A percentile compares a stretch with the other conserved stretches of the same genome.
Evolutionary conservation across 2,329 filamentous ascomycete genomes (phyloP).

Genomic region (Claviceps cyperi): DNA sequence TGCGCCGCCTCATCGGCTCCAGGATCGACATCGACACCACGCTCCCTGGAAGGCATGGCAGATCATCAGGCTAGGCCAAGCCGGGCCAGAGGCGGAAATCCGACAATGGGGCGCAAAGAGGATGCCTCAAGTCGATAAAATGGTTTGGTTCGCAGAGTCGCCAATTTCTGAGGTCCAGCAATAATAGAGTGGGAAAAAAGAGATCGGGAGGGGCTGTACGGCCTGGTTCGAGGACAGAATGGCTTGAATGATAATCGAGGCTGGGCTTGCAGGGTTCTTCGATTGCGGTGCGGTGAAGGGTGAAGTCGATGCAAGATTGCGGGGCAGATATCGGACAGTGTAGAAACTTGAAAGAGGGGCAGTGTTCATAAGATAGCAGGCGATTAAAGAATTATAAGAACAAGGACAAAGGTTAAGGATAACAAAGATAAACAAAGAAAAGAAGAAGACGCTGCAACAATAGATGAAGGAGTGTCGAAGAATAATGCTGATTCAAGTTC

Average conservation of each 20-base stretch:
- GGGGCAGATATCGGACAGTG: neutral
- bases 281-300: neutral
- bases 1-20: conserved; percentile 22
- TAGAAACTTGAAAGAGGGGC: neutral
- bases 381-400: neutral
- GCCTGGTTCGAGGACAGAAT: neutral
- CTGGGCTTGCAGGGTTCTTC: neutral
- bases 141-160: neutral
- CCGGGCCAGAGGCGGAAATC: neutral
- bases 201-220: no score
- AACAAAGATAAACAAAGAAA: neutral
- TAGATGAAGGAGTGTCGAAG: neutral
- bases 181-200: neutral
- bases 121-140: neutral
- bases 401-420: neutral
- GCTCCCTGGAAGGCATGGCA: conserved; percentile 27
- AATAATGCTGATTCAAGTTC: neutral
- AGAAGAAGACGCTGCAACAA: neutral
- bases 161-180: neutral
- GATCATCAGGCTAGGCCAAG: conserved; percentile 13
- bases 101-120: neutral
- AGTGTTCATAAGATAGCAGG: neutral
- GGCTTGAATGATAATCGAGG: conserved; percentile 1
- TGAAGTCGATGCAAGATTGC: neutral
- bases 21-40: conserved; percentile 23